A percentile compares a stretch with the other conserved stretches of the same genome.
phyloP scores from a whole-genome alignment of 2,329 filamentous ascomycete species.

The Alternaria ventricosa region DNA sequence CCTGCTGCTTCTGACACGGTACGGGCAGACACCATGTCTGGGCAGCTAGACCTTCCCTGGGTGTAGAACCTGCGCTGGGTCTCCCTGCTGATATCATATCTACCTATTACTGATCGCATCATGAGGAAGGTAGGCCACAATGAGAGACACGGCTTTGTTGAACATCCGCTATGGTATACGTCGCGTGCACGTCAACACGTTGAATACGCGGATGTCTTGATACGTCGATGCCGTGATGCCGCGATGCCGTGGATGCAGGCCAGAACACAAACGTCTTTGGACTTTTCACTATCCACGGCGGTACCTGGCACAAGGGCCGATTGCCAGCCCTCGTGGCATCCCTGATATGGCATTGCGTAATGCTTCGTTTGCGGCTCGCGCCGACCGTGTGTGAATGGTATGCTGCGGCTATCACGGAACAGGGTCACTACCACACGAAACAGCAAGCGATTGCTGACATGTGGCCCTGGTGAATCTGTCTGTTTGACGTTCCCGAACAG shows the following conservation, averaged over 20 bases:
- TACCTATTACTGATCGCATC: not conserved
- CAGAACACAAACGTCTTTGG: not conserved
- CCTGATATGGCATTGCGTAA: not conserved
- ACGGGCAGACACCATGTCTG: not conserved
- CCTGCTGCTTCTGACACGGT: not conserved
- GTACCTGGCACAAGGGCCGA: slow-evolving; percentile 1
- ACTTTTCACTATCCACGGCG: not conserved
- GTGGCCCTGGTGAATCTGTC: not conserved
- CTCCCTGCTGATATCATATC: not conserved
- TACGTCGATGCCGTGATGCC: not conserved
- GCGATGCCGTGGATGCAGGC: not conserved
- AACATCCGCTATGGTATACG: not conserved
- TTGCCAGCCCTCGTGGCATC: slow-evolving; percentile 2
- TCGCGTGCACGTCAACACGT: not conserved
- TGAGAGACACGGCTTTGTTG: not conserved
- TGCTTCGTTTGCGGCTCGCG: slow-evolving; percentile 4
- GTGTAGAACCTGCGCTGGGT: not conserved
- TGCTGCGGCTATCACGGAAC: slow-evolving; percentile 11
- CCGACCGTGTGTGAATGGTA: slow-evolving; percentile 3
- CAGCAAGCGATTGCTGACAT: slow-evolving; percentile 5
- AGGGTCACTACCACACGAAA: not conserved
- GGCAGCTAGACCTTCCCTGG: not conserved
- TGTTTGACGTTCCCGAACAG: not conserved
- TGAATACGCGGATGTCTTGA: not conserved
- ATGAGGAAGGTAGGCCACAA: not conserved